These are phyloP conservation scores for Kalanchoe fedtschenkoi DNA, from an alignment of 164 flowering plant species.

Conservation along the genomic window DNA sequence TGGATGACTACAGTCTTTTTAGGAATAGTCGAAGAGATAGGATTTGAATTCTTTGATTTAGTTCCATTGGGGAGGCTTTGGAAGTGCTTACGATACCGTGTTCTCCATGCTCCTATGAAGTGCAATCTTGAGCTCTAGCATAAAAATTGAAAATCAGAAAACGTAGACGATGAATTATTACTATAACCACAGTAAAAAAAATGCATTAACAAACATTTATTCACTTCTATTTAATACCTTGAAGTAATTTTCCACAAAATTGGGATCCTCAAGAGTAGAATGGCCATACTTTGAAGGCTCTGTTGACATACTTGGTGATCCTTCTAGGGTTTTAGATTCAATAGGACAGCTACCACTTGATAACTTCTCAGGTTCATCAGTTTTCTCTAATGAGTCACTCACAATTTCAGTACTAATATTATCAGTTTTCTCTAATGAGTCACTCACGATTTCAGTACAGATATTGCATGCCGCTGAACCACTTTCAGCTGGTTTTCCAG, in stretches of 20 bases:
- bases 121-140: slow-evolving; percentile 73
- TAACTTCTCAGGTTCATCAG: slow-evolving; percentile 19
- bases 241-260: slow-evolving; percentile 93
- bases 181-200: not conserved
- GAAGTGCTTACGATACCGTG: slow-evolving; percentile 77
- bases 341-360: slow-evolving; percentile 20
- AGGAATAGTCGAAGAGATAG: slow-evolving; percentile 14
- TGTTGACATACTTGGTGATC: slow-evolving; percentile 19
- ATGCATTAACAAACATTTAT: not conserved
- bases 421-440: slow-evolving; percentile 10
- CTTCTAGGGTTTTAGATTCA: slow-evolving; percentile 18
- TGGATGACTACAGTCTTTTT: slow-evolving; percentile 43
- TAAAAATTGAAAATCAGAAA: not conserved
- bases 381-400: slow-evolving; percentile 11
- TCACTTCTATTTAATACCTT: slow-evolving; percentile 39
- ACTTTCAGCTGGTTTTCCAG: slow-evolving; percentile 10
- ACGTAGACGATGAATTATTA: not conserved
- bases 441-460: slow-evolving; percentile 15
- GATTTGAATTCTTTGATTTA: slow-evolving; percentile 16
- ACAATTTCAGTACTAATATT: slow-evolving; percentile 12
- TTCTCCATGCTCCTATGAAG: slow-evolving; percentile 98
- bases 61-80: slow-evolving; percentile 21
- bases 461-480: slow-evolving; percentile 13
- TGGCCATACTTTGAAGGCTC: slow-evolving; percentile 24
- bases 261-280: slow-evolving; percentile 70